Percentiles rank a stretch among this genome's conserved stretches.
Conservation (phyloP, 2,329 filamentous ascomycete species). For the Graphium sp. region DNA sequence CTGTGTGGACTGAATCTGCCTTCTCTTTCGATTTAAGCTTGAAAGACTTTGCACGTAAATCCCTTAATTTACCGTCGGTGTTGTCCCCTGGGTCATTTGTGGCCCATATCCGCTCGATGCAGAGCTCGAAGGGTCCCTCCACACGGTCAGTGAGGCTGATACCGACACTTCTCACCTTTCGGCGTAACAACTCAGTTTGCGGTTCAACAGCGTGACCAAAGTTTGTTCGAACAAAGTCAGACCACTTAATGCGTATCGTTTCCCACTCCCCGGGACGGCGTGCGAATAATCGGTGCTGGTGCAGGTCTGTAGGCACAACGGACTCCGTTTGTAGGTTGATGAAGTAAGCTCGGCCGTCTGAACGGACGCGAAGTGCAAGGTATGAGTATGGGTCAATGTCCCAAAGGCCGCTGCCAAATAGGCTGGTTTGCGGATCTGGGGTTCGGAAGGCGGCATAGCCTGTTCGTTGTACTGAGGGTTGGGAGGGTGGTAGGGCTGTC, state of each 20-base stretch:
- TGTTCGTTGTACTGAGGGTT: constrained; percentile 56
- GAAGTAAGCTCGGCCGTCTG: constrained; percentile 82
- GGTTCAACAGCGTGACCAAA: constrained; percentile 85
- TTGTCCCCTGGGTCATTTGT: constrained; percentile 39
- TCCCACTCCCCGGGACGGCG: constrained; percentile 79
- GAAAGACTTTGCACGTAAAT: neutral
- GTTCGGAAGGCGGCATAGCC: constrained; percentile 91
- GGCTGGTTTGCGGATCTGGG: constrained; percentile 52
- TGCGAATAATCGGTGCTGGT: constrained; percentile 79
- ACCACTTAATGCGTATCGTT: constrained; percentile 80
- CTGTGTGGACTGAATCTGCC: too few species aligned
- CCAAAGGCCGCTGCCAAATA: constrained; percentile 81
- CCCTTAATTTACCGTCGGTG: constrained; percentile 3
- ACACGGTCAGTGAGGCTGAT: constrained; percentile 80
- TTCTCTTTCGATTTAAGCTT: too few species aligned
- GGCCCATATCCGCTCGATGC: constrained; percentile 77
- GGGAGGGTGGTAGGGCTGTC: constrained; percentile 60
- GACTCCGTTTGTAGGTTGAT: constrained; percentile 93
- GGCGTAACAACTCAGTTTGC: constrained; percentile 73
- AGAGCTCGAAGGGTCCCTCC: constrained; percentile 75
- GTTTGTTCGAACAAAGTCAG: constrained; percentile 89
- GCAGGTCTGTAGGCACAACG: constrained; percentile 84
- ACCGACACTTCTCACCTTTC: constrained; percentile 73
- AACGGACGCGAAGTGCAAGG: constrained; percentile 75
- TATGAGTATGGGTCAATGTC: constrained; percentile 81